These are phyloP conservation scores for Blastobotrys terrestris DNA, from an alignment of 805 yeast species.

Conservation along the genomic window DNA sequence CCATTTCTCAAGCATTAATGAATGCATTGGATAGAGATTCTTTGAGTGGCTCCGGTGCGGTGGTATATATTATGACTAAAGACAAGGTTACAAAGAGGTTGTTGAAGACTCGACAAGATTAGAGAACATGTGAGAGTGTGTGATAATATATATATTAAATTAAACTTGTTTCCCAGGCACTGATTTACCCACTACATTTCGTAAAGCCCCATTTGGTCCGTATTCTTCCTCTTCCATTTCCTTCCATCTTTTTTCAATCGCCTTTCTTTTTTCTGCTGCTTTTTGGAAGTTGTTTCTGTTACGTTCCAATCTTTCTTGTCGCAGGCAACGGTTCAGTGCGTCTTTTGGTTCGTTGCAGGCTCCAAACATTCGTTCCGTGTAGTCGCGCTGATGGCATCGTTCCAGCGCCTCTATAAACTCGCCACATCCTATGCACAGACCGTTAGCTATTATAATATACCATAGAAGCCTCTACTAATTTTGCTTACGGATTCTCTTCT, in stretches of 20 bases:
- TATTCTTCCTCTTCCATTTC: conserved; percentile 67
- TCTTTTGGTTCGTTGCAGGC: conserved; percentile 79
- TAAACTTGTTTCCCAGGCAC: not conserved
- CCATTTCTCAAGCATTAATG: conserved; percentile 86
- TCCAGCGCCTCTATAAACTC: conserved; percentile 82
- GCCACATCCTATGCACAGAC: conserved; percentile 72
- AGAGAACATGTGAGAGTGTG: conserved; percentile 15
- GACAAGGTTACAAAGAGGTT: conserved; percentile 85
- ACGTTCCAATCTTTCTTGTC: conserved; percentile 66
- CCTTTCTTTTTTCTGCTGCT: conserved; percentile 52
- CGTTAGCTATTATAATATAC: conserved; percentile 6
- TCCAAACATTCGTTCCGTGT: conserved; percentile 67
- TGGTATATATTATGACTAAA: conserved; percentile 84
- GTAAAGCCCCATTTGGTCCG: conserved; percentile 65
- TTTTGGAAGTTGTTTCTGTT: conserved; percentile 40
- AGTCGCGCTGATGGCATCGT: conserved; percentile 69
- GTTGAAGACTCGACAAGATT: conserved; percentile 94
- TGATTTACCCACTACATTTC: conserved; percentile 7
- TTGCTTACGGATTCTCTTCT: conserved; percentile 39
- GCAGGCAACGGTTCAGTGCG: conserved; percentile 72
- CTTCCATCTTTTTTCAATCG: conserved; percentile 51
- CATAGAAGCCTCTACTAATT: not conserved
- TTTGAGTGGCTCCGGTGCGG: conserved; percentile 97
- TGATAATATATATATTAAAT: not conserved
- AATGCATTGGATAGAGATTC: conserved; percentile 98